phyloP scores from a whole-genome alignment of 768 basidiomycete species.

The Tricholoma sp. region DNA sequence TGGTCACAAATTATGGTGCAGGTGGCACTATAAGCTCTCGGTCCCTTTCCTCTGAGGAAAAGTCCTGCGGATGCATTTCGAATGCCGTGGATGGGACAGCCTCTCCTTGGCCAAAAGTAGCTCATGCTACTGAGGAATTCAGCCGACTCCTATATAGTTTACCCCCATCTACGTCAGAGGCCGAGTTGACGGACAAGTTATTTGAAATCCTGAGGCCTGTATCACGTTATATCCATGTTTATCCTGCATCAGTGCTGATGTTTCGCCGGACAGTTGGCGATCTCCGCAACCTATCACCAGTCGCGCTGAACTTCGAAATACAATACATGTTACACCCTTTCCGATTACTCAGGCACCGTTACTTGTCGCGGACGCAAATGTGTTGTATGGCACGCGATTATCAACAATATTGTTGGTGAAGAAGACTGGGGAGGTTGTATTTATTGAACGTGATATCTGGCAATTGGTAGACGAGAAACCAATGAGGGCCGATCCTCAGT shows the following conservation, averaged over 20 bases:
- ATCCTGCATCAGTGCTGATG: slow-evolving; percentile 20
- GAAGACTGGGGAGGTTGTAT: slow-evolving; percentile 53
- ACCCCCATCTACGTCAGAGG: slow-evolving; percentile 37
- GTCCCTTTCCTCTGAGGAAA: slow-evolving; percentile 44
- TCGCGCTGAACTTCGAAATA: slow-evolving; percentile 53
- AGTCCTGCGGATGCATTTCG: slow-evolving; percentile 56
- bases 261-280: slow-evolving; percentile 38
- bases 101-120: slow-evolving; percentile 71
- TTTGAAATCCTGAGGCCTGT: slow-evolving; percentile 71
- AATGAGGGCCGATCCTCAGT: slow-evolving; percentile 31
- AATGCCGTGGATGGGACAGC: slow-evolving; percentile 69
- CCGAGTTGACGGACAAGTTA: slow-evolving; percentile 49
- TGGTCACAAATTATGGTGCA: slow-evolving; percentile 69
- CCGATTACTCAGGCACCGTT: slow-evolving; percentile 25
- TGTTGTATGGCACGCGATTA: slow-evolving; percentile 63
- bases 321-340: slow-evolving; percentile 61
- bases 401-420: slow-evolving; percentile 68
- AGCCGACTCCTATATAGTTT: slow-evolving; percentile 34
- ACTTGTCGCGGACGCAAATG: slow-evolving; percentile 7
- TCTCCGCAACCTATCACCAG: slow-evolving; percentile 38
- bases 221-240: slow-evolving; percentile 10
- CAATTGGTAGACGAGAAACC: slow-evolving; percentile 35
- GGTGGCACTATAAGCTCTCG: slow-evolving; percentile 55
- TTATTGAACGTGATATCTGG: slow-evolving; percentile 74
- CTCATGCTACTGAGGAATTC: slow-evolving; percentile 48